These are phyloP conservation scores for Psidium guajava DNA, from an alignment of 345 rosid genomes.

Conservation along the genomic window DNA sequence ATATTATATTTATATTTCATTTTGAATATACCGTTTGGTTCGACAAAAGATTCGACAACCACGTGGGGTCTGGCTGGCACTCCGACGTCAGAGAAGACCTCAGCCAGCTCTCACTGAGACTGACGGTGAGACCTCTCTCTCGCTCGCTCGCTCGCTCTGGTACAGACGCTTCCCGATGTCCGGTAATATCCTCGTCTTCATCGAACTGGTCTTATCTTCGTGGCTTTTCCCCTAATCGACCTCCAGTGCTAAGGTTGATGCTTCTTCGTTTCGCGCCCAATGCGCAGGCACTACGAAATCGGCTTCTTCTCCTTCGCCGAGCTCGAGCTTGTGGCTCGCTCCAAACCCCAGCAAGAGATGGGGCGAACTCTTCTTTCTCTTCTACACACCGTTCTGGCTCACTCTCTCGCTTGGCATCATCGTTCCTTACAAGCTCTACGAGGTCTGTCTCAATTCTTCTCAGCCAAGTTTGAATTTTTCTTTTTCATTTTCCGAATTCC, in stretches of 20 bases:
- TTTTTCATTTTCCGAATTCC: neutral
- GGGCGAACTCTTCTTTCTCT: slow-evolving; percentile 91
- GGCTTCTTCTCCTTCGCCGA: neutral
- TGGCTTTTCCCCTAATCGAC: neutral
- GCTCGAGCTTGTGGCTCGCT: slow-evolving; percentile 61
- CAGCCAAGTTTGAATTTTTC: neutral
- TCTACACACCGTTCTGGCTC: slow-evolving; percentile 95
- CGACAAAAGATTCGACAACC: neutral
- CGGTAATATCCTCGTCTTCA: neutral
- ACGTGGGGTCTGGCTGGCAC: neutral
- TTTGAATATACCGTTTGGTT: neutral
- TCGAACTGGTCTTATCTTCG: neutral
- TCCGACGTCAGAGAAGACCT: neutral
- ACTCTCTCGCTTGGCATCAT: slow-evolving; percentile 77
- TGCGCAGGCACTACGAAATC: slow-evolving; percentile 11
- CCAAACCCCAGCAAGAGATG: slow-evolving; percentile 85
- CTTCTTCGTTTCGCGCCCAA: neutral
- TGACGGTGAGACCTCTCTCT: neutral
- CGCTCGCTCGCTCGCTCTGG: neutral
- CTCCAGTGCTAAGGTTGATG: neutral
- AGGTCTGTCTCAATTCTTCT: slow-evolving; percentile 25
- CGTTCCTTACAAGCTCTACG: slow-evolving; percentile 86
- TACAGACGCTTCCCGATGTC: neutral
- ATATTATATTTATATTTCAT: too few relatives aligned
- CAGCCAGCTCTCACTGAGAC: neutral